Conservation (phyloP, 1,284 basidiomycete species). For the Ustilago crameri region DNA sequence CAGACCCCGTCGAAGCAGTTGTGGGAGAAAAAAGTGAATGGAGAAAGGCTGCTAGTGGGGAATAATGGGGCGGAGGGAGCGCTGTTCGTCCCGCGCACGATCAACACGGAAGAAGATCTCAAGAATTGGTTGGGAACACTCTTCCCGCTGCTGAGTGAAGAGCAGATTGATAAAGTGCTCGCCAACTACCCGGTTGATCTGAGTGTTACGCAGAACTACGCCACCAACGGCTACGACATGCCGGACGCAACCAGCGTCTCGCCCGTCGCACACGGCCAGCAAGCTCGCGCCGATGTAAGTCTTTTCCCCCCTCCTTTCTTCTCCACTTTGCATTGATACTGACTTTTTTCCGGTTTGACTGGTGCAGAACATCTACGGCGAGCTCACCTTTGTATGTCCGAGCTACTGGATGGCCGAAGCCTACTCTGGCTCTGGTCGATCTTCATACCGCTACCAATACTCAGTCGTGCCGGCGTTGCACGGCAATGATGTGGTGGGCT, state of each 20-base stretch:
- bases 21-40: constrained; percentile 18
- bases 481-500: constrained; percentile 30
- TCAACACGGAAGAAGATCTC: constrained; percentile 18
- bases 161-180: constrained; percentile 21
- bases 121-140: constrained; percentile 18
- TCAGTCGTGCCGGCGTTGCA: constrained; percentile 33
- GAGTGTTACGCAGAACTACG: constrained; percentile 17
- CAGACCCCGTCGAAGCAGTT: constrained; percentile 19
- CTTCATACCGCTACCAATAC: constrained; percentile 36
- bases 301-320: neutral
- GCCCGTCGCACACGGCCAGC: constrained; percentile 22
- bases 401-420: constrained; percentile 45
- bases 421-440: constrained; percentile 29
- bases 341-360: neutral
- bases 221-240: constrained; percentile 23
- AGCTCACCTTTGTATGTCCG: constrained; percentile 41
- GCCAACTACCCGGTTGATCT: constrained; percentile 23
- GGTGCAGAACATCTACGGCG: constrained; percentile 33
- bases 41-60: constrained; percentile 25
- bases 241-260: constrained; percentile 30
- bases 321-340: too few relatives aligned
- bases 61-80: constrained; percentile 36
- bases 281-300: constrained; percentile 30
- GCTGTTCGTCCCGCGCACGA: constrained; percentile 18
- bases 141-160: constrained; percentile 16